A percentile compares a stretch with the other conserved stretches of the same genome.
These are phyloP conservation scores for Linum trigynum DNA, from an alignment of 345 rosid genomes.

Conservation along the genomic window DNA sequence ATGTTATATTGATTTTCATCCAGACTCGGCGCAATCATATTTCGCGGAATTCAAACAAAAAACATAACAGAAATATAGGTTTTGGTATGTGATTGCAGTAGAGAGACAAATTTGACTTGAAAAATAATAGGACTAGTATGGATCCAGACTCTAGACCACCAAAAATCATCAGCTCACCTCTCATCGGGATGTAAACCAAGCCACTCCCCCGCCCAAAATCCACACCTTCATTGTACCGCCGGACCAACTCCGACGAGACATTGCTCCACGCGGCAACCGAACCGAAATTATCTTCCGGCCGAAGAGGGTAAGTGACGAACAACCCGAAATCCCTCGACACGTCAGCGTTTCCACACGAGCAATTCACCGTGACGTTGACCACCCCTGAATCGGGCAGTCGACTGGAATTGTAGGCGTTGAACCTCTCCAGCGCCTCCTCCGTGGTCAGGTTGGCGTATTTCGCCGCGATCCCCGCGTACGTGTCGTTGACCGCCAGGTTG, in stretches of 20 bases:
- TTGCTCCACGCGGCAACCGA: constrained; percentile 29
- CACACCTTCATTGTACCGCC: constrained; percentile 45
- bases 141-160: background rate
- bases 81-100: too few relatives aligned
- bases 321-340: constrained; percentile 50
- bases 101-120: too few relatives aligned
- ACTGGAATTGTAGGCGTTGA: constrained; percentile 21
- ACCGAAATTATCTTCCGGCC: constrained; percentile 37
- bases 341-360: constrained; percentile 50
- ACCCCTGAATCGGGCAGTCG: constrained; percentile 32
- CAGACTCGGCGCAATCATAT: too few relatives aligned
- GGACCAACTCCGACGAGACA: constrained; percentile 32
- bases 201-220: constrained; percentile 58
- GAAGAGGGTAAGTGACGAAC: constrained; percentile 63
- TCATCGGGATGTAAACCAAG: constrained; percentile 56
- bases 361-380: constrained; percentile 55
- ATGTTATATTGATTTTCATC: too few relatives aligned
- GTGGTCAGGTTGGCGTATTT: constrained; percentile 49
- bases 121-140: too few relatives aligned
- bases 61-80: too few relatives aligned
- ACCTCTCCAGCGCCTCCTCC: constrained; percentile 14
- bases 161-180: constrained; percentile 32
- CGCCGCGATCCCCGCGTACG: constrained; percentile 26
- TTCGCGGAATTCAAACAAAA: too few relatives aligned
- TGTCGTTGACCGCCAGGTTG: constrained; percentile 14